Percentiles rank a stretch among this genome's conserved stretches.
Conservation (phyloP, 805 yeast species). For the Metschnikowia reukaufii region DNA sequence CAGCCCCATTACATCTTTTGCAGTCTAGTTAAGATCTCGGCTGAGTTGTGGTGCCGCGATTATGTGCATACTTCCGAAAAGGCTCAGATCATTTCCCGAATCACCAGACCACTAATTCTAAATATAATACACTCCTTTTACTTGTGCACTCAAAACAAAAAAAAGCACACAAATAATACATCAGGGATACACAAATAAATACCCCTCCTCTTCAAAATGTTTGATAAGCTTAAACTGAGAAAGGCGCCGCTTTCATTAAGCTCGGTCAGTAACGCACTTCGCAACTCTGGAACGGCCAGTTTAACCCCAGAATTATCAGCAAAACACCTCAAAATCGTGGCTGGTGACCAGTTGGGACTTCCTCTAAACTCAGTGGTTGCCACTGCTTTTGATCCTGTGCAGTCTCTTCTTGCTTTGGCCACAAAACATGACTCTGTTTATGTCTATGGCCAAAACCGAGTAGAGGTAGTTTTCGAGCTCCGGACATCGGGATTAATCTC, state of each 20-base stretch:
- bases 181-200: neutral
- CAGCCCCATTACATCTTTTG: too few relatives aligned
- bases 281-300: conserved; percentile 29
- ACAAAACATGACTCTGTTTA: conserved; percentile 70
- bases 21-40: neutral
- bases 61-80: neutral
- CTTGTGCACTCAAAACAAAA: neutral
- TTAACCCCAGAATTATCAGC: conserved; percentile 37
- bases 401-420: conserved; percentile 78
- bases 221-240: conserved; percentile 38
- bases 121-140: too few relatives aligned
- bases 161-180: neutral
- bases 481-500: conserved; percentile 51
- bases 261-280: conserved; percentile 43
- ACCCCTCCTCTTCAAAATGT: conserved; percentile 25
- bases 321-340: conserved; percentile 30
- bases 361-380: conserved; percentile 62
- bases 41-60: neutral
- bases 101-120: neutral
- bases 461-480: conserved; percentile 63
- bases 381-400: conserved; percentile 83
- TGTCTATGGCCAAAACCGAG: conserved; percentile 82
- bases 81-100: neutral
- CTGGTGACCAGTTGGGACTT: conserved; percentile 36
- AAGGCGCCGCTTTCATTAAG: conserved; percentile 44